Evolutionary conservation across 805 yeast genomes (phyloP).

Genomic region (Candida boleticola): DNA sequence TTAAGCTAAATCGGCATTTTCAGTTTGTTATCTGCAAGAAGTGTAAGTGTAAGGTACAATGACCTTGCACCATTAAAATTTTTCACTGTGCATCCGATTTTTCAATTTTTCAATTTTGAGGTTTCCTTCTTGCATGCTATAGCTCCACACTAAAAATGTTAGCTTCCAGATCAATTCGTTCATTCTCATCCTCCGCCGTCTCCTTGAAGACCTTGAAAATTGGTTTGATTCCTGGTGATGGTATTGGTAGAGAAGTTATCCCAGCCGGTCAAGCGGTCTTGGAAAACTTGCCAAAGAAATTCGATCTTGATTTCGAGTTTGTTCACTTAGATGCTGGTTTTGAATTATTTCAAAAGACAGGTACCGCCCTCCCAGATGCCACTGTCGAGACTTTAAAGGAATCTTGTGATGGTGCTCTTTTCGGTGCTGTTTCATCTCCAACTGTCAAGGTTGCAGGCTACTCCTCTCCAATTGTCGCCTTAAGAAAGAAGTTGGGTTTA

Average conservation of each 20-base stretch:
- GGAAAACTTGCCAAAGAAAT: constrained; percentile 75
- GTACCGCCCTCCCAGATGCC: constrained; percentile 91
- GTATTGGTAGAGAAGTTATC: constrained; percentile 95
- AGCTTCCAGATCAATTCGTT: constrained; percentile 21
- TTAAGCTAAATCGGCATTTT: no score
- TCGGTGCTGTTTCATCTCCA: constrained; percentile 97
- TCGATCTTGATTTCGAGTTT: constrained; percentile 79
- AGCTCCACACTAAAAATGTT: constrained; percentile 13
- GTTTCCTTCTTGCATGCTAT: background rate
- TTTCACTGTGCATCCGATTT: background rate
- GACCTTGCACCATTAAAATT: no score
- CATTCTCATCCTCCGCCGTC: constrained; percentile 30
- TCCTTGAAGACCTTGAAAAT: constrained; percentile 37
- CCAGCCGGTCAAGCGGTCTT: constrained; percentile 92
- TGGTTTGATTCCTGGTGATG: constrained; percentile 95
- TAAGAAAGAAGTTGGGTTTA: constrained; percentile 90
- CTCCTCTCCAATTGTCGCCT: constrained; percentile 98
- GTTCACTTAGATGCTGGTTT: constrained; percentile 91
- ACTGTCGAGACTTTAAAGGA: constrained; percentile 75
- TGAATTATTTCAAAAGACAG: constrained; percentile 91
- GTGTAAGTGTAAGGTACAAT: no score
- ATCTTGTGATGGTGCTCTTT: constrained; percentile 94
- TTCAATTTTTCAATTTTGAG: background rate
- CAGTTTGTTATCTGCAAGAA: no score
- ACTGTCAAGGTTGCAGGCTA: constrained; percentile 91